Conservation (phyloP, 352 stramenopile species). For the Pilasporangium apinafurcum region DNA sequence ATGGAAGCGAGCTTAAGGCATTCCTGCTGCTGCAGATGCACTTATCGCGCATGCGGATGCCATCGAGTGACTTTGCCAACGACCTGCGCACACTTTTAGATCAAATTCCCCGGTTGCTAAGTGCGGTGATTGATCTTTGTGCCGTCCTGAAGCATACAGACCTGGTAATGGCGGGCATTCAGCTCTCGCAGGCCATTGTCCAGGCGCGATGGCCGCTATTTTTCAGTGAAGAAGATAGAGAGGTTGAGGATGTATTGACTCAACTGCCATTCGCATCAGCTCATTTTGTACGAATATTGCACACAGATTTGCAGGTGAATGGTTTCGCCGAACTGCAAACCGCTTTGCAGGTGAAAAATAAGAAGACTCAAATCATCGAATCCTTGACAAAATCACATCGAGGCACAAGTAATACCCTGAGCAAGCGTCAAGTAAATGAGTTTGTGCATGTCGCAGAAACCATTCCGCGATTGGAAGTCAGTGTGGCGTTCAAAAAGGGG, state of each 20-base stretch:
- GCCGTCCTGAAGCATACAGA: slow-evolving; percentile 43
- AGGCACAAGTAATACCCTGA: slow-evolving; percentile 5
- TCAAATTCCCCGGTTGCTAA: slow-evolving; percentile 92
- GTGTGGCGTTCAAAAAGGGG: slow-evolving; percentile 11
- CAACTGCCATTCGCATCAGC: slow-evolving; percentile 42
- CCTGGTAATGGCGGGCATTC: slow-evolving; percentile 47
- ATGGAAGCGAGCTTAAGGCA: slow-evolving; percentile 80
- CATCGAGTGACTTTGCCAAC: slow-evolving; percentile 98
- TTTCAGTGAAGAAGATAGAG: not conserved
- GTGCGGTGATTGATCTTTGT: slow-evolving; percentile 89
- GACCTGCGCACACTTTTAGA: slow-evolving; percentile 96
- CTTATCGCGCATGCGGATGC: slow-evolving; percentile 87
- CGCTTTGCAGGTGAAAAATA: slow-evolving; percentile 14
- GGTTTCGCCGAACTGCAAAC: slow-evolving; percentile 27
- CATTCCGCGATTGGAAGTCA: slow-evolving; percentile 33
- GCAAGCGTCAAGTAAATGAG: slow-evolving; percentile 33
- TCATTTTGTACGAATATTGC: slow-evolving; percentile 19
- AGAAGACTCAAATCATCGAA: slow-evolving; percentile 27
- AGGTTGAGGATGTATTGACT: slow-evolving; percentile 13
- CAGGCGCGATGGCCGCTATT: slow-evolving; percentile 46
- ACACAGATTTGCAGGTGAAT: slow-evolving; percentile 16
- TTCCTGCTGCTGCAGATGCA: slow-evolving; percentile 94
- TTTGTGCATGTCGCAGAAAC: slow-evolving; percentile 31
- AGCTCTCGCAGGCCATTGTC: slow-evolving; percentile 47
- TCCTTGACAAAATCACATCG: slow-evolving; percentile 16